Percentiles rank a stretch among this genome's conserved stretches.
phyloP scores from a whole-genome alignment of 2,329 filamentous ascomycete genomes.

The Nigrograna mackinnonii region DNA sequence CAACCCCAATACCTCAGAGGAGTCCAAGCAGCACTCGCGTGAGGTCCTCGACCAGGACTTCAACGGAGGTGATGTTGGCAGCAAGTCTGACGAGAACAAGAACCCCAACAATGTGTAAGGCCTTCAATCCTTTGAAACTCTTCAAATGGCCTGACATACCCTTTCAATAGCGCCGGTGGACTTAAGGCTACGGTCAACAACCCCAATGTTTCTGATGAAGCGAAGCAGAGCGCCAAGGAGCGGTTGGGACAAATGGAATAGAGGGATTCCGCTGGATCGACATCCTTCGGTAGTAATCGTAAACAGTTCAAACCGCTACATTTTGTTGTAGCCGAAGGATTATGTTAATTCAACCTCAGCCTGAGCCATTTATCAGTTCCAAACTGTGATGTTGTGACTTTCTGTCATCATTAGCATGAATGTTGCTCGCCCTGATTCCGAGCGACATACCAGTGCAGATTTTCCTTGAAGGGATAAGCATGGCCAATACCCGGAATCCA shows the following conservation, averaged over 20 bases:
- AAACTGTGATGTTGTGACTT: no score
- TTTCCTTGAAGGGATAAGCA: no score
- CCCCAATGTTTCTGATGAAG: constrained; percentile 60
- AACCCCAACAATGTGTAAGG: constrained; percentile 56
- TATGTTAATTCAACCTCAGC: no score
- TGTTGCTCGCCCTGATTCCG: no score
- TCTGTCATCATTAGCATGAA: no score
- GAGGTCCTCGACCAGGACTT: constrained; percentile 57
- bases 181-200: constrained; percentile 55
- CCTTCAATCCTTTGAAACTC: no score
- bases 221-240: constrained; percentile 60
- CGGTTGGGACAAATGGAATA: constrained; percentile 49
- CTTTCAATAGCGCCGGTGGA: constrained; percentile 19
- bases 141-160: background rate
- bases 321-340: no score
- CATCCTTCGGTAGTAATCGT: no score
- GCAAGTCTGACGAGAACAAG: constrained; percentile 43
- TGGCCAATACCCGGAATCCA: no score
- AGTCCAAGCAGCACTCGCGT: constrained; percentile 60
- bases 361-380: no score
- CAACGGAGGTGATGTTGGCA: constrained; percentile 44
- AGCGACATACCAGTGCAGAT: no score
- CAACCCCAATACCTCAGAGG: constrained; percentile 60
- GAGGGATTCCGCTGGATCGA: background rate
- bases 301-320: no score